Evolutionary conservation across 192 early-diverging fungal species (phyloP).

Genomic region (Coemansia sp.): DNA sequence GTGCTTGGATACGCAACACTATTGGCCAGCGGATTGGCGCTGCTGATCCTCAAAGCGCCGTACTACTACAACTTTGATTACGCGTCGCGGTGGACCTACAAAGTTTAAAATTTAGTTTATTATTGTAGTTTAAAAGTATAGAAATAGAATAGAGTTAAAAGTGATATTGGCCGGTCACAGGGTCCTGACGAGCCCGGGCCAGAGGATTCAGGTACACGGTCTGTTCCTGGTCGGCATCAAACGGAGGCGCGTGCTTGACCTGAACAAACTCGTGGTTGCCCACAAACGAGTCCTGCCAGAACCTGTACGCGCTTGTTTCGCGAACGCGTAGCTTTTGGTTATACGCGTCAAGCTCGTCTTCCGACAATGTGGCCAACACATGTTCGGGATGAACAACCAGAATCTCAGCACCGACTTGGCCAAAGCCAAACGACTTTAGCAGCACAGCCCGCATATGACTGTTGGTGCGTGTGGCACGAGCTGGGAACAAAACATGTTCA

Average conservation of each 20-base stretch:
- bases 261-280: constrained; percentile 29
- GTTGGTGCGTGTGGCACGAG: constrained; percentile 56
- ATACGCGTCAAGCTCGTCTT: constrained; percentile 19
- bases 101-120: constrained; percentile 1
- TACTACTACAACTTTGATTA: constrained; percentile 39
- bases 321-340: neutral
- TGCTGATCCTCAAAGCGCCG: constrained; percentile 19
- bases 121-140: neutral
- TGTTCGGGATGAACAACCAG: constrained; percentile 73
- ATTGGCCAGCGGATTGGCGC: constrained; percentile 8
- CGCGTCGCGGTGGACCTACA: constrained; percentile 14
- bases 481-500: constrained; percentile 82
- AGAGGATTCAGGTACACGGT: constrained; percentile 22
- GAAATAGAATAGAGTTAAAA: constrained; percentile 21
- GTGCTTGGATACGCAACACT: constrained; percentile 21
- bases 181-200: constrained; percentile 19
- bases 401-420: constrained; percentile 71
- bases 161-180: constrained; percentile 16
- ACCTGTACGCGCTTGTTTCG: constrained; percentile 20
- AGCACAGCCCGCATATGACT: constrained; percentile 63
- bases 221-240: constrained; percentile 18
- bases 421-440: constrained; percentile 74
- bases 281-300: constrained; percentile 37
- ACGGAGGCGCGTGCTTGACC: constrained; percentile 27
- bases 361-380: constrained; percentile 49